Evolutionary conservation across 495 filamentous ascomycete genomes (phyloP), one percentile per base, ranked within the genome.

Genomic region (Tuber indicum): DNA sequence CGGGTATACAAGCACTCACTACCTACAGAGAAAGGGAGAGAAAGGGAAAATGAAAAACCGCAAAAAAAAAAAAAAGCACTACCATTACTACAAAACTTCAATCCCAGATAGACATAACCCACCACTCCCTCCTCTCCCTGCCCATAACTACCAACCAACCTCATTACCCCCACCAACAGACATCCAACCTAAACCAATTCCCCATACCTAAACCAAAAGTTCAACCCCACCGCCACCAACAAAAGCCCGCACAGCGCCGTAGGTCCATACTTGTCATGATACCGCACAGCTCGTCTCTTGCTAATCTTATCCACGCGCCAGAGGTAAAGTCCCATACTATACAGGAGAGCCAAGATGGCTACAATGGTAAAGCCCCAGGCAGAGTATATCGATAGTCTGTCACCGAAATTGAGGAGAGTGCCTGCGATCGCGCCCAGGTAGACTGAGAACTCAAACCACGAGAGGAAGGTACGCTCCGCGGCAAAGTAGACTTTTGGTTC

Each of bases 401-500:
- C 84, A 52, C 81, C 89, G 83, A 99, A 99, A 86, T 99, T 99
- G 66, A 99, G 89, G 47, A 98, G 87, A 7, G 94, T 92, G 32
- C 93, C 92, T 10, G 96, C 94, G 76, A 99, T 97, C 75, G 93
- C 92, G 81, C 92, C 93, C 41, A 99, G 90, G 83, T 97, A 92
- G 85, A 99, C 96, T 72, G 91, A 92, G 86, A 96, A 98, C 85
- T 99, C 95, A 75, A 98, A 92, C 96, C 96, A 99, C 52, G 93
- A 92, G 77, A 99, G 88, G 85, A 97, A 99, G 19, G 96, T 99
- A 76, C 96, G 89, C 83, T 99, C 96, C 12, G 93, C 94, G 41
- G 96, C 96, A 80, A 99, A 97, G 85, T 94, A 96, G 77, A 99
- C 96, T 84, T 99, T 99, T 4, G 96, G 96, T 85, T 99, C 96